Evolutionary conservation across 768 basidiomycete species (phyloP), one percentile per base, ranked within the genome.

Genomic region (Infundibulicybe gibba): DNA sequence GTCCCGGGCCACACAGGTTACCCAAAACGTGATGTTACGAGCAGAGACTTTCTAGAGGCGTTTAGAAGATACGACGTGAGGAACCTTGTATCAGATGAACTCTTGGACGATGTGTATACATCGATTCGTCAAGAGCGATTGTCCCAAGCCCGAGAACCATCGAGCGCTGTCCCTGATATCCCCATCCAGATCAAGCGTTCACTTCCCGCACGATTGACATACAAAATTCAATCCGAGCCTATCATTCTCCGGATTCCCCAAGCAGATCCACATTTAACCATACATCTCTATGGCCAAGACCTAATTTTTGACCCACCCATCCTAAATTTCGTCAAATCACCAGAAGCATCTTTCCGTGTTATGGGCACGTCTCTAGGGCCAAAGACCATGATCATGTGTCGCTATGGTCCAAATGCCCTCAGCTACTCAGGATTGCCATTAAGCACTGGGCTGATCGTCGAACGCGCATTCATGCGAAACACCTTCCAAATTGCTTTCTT

Each of bases 391-490:
- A 75, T 92, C 40, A 85, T 98, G 76, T 76, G 85, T 61, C 81
- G 93, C 40, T 78, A 84, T 39, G 94, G 97, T 1, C 73, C 81
- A 16, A 92, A 92, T 63, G 91, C 94, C 2, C 74, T 86, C 39
- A 74, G 81, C 46, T 98, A 97, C 62, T 70, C 83, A 1, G 87
- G 89, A 21, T 70, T 98, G 30, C 88, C 93, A 13, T 70, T 87
- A 45, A 91, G 85, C 61, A 85, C 79, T 54, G 73, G 83, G 5
- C 72, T 98, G 56, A 73, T 79, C 16, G 83, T 95, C 49, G 93
- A 95, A 60, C 85, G 93, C 15, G 85, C 91, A 0, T 97, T 97
- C 69, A 97, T 97, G 95, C 81, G 85, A 49, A 89, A 97, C 61
- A 97, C 94, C 0, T 94, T 98, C 76, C 91, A 97, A 62, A 67